These are phyloP conservation scores for Gracilaria gracilis DNA, from an alignment of 23 red algal genomes.

Conservation along the genomic window DNA sequence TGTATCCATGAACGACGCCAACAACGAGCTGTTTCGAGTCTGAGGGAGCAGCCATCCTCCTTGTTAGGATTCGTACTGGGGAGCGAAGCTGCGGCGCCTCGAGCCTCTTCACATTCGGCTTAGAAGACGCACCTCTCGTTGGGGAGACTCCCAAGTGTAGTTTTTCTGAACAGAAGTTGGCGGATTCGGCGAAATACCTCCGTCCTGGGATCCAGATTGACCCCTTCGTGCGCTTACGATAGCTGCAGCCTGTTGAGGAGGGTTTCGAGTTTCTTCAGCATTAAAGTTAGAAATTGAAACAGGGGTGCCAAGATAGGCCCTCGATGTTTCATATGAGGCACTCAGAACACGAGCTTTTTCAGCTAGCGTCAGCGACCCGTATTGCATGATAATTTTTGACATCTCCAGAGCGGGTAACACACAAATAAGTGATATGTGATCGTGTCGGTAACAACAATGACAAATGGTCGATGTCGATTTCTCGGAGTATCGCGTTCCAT, in stretches of 20 bases:
- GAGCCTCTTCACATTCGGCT: no score
- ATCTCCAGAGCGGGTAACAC: background rate
- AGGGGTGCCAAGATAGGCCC: background rate
- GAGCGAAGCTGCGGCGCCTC: no score
- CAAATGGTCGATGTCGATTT: background rate
- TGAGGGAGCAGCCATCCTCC: background rate
- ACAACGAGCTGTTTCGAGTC: background rate
- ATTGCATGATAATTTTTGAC: background rate
- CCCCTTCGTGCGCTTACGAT: background rate
- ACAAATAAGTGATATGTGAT: background rate
- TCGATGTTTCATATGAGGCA: background rate
- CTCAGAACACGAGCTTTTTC: background rate
- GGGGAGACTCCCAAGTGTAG: conserved; percentile 10
- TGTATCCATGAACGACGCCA: conserved; percentile 18
- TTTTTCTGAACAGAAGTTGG: background rate
- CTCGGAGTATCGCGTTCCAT: background rate
- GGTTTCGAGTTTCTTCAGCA: background rate
- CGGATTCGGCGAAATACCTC: background rate
- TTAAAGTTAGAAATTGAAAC: no score
- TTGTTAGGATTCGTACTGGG: background rate
- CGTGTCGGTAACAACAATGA: background rate
- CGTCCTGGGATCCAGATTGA: background rate
- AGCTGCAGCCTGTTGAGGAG: background rate
- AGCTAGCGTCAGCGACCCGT: background rate
- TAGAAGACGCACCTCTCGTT: background rate